phyloP scores from a whole-genome alignment of 345 rosid genomes.

The Euclidium syriacum region DNA sequence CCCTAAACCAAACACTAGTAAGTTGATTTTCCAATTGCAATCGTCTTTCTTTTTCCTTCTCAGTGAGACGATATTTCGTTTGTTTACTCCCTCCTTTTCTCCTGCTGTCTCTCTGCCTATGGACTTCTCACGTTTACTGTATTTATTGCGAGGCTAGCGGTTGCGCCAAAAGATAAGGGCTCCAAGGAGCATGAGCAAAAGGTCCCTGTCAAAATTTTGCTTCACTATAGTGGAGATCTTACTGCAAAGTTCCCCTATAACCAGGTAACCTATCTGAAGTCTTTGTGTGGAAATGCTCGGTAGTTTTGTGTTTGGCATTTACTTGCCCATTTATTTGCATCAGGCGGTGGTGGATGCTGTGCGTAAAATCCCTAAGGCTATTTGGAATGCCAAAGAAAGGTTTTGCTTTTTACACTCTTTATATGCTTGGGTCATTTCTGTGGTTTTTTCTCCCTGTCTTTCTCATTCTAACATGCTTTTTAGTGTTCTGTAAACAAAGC shows the following conservation, averaged over 20 bases:
- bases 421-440: background rate
- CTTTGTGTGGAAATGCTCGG: background rate
- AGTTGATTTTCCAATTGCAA: conserved; percentile 17
- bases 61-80: background rate
- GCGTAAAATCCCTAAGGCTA: conserved; percentile 72
- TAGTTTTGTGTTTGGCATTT: conserved; percentile 3
- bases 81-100: background rate
- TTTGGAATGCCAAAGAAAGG: conserved; percentile 96
- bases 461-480: background rate
- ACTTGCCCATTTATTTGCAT: background rate
- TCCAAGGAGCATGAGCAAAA: conserved; percentile 39
- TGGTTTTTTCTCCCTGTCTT: background rate
- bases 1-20: conserved; percentile 39
- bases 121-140: conserved; percentile 2
- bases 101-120: background rate
- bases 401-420: conserved; percentile 15
- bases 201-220: conserved; percentile 54
- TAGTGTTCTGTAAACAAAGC: background rate
- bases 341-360: conserved; percentile 66
- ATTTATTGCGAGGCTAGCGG: background rate
- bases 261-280: conserved; percentile 37
- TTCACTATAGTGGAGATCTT: conserved; percentile 63
- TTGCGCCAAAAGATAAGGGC: conserved; percentile 30
- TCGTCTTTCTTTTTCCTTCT: background rate
- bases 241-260: conserved; percentile 74